These are phyloP conservation scores for Penicillium canariense DNA, from an alignment of 495 filamentous ascomycete species.

Conservation along the genomic window DNA sequence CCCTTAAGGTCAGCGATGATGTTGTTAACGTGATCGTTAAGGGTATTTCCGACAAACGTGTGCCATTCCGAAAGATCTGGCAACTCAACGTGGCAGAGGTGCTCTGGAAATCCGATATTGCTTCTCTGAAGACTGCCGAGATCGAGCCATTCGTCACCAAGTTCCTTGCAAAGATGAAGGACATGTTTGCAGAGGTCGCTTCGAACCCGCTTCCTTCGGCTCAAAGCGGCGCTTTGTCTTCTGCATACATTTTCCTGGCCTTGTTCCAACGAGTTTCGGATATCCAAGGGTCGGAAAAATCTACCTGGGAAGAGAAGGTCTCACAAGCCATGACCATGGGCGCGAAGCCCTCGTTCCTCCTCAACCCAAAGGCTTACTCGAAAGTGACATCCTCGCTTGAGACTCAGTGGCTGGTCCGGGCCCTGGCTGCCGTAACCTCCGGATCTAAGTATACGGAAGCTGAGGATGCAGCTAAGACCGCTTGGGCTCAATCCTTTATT, in stretches of 20 bases:
- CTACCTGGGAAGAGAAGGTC: constrained; percentile 49
- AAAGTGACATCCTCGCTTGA: constrained; percentile 73
- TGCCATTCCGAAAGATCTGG: constrained; percentile 78
- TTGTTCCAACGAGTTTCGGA: constrained; percentile 43
- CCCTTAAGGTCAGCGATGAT: constrained; percentile 56
- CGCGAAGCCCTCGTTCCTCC: constrained; percentile 78
- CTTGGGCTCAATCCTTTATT: constrained; percentile 81
- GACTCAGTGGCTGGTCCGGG: constrained; percentile 68
- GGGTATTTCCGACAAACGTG: constrained; percentile 79
- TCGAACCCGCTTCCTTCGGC: constrained; percentile 72
- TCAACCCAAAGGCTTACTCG: constrained; percentile 79
- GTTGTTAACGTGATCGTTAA: constrained; percentile 71
- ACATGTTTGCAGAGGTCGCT: constrained; percentile 70
- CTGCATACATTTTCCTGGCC: constrained; percentile 70
- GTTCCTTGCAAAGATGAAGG: constrained; percentile 63
- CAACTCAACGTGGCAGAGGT: constrained; percentile 69
- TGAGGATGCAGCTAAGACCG: constrained; percentile 41
- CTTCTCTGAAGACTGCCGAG: constrained; percentile 44
- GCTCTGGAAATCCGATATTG: constrained; percentile 56
- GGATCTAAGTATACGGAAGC: constrained; percentile 33
- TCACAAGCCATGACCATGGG: constrained; percentile 61
- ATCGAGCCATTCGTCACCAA: constrained; percentile 43
- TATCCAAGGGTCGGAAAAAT: constrained; percentile 31
- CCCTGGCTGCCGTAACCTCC: constrained; percentile 60
- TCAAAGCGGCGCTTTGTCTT: constrained; percentile 72